Base-by-base conservation (phyloP, 495 filamentous ascomycete species). In the Podospora sp. region DNA sequence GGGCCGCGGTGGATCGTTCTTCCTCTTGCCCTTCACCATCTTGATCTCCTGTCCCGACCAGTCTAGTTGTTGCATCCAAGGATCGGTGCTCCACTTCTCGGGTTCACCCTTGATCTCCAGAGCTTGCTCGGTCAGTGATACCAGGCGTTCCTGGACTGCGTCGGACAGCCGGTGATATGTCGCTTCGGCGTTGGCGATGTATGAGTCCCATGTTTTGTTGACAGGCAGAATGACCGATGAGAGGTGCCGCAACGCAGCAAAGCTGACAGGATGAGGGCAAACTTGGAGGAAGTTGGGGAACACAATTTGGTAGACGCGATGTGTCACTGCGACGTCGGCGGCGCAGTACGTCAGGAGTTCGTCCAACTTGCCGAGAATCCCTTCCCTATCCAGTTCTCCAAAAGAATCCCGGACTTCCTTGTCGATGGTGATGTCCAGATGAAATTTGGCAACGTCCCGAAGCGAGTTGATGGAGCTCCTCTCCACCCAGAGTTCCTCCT, bases 251-350 rank as follows among this genome's bases (percentile, higher is more conserved):
- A 98, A 84, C 12, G 95, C 94, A 6, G 92, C 94, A 73, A 99
- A 99, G 77, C 93, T 98, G 67, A 98, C 95, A 2, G 95, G 96
- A 79, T 99, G 96, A 3, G 96, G 94, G 71, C 95, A 98, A 35
- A 90, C 89, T 35, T 91, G 80, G 12, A 97, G 82, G 74, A 96
- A 99, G 56, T 89, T 87, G 1, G 93, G 92, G 59, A 99, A 95
- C 2, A 98, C 92, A 62, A 91, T 91, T 75, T 91, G 89, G 78
- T 92, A 99, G 6, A 99, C 93, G 49, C 89, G 87, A 74, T 98
- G 96, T 0, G 95, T 97, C 69, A 96, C 88, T 35, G 88, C 89
- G 35, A 97, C 94, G 83, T 99, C 95, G 2, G 93, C 92, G 22
- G 96, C 96, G 73, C 95, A 99, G 78, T 99, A 99, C 74, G 94